Base-by-base conservation (phyloP, 2,329 filamentous ascomycete genomes). In the Colletotrichum higginsianum region DNA sequence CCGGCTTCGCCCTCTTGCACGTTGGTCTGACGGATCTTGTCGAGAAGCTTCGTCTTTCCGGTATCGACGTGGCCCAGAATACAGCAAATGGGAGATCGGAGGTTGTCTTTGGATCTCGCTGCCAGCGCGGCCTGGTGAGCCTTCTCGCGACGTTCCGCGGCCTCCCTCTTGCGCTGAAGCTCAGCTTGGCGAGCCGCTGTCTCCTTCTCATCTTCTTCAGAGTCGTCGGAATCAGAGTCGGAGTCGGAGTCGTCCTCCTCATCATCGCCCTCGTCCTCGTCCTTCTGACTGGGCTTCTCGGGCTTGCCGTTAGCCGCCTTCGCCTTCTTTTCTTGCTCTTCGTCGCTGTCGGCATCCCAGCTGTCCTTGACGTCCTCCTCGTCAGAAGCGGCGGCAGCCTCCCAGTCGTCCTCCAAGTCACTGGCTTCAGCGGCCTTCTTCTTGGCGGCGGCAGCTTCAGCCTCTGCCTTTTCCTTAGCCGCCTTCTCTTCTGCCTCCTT, bases 21-120 rank as follows among this genome's bases (percentile, higher is more conserved):
- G 80, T 99, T 98, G 69, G 96, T 98, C 83, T 98, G 95, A 79
- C 96, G 93, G 79, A 99, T 94, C 87, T 99, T 99, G 87, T 99
- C 96, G 70, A 99, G 89, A 74, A 99, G 87, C 86, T 98, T 99
- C n/a, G 96, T 99, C 87, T 99, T 99, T 82, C 96, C 96, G 56
- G 97, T 99, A 91, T 99, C 96, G 90, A 99, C 96, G 90, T 99
- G 96, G 79, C 96, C 96, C 75, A 99, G 91, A 89, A 99, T 99
- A 92, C 96, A 98, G 88, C 96, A 98, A 84, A 99, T 99, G 64
- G 96, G 96, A 50, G 96, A 98, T 70, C 96, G 94, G 67, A 99
- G 90, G 83, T 99, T 92, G 81, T 99, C 95, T 83, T 94, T 95
- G 26, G 96, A 98, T 73, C 95, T 90, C 60, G 96, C 95, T 55